A percentile compares a stretch with the other conserved stretches of the same genome.
Conservation (phyloP, 164 flowering plant genomes). For the Hamamelis virginiana region DNA sequence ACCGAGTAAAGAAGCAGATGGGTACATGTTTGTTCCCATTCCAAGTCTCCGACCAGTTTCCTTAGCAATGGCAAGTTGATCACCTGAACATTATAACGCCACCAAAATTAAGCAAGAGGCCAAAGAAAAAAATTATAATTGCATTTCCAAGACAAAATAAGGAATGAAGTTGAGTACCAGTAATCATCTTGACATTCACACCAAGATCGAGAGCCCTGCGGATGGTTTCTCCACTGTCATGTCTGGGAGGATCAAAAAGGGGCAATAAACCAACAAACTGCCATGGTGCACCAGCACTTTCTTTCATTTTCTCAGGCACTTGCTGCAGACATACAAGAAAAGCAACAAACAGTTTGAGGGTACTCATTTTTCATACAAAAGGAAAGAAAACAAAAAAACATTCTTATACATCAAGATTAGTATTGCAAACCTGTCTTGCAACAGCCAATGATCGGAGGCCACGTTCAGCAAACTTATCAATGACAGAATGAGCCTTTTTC, state of each 20-base stretch:
- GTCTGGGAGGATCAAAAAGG: conserved; percentile 78
- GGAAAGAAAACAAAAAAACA: neutral
- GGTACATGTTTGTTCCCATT: conserved; percentile 83
- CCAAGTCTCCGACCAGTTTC: conserved; percentile 79
- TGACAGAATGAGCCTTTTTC: conserved; percentile 51
- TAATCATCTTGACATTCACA: conserved; percentile 84
- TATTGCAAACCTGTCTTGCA: conserved; percentile 51
- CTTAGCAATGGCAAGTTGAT: conserved; percentile 79
- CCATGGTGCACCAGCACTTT: conserved; percentile 71
- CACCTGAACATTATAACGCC: conserved; percentile 42
- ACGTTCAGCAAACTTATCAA: conserved; percentile 70
- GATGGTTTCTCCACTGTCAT: conserved; percentile 85
- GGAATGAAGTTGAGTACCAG: conserved; percentile 37
- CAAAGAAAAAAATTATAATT: neutral
- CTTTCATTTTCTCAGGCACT: conserved; percentile 61
- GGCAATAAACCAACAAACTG: conserved; percentile 71
- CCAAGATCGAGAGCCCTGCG: conserved; percentile 78
- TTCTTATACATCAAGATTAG: neutral
- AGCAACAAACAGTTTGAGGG: neutral
- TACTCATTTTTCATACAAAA: neutral
- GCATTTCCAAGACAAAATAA: neutral
- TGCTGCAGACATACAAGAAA: conserved; percentile 27
- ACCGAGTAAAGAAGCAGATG: conserved; percentile 71
- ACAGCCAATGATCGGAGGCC: conserved; percentile 77
- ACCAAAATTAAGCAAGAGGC: neutral